phyloP scores from a whole-genome alignment of 257 asterid species.

The Fraxinus anomala region DNA sequence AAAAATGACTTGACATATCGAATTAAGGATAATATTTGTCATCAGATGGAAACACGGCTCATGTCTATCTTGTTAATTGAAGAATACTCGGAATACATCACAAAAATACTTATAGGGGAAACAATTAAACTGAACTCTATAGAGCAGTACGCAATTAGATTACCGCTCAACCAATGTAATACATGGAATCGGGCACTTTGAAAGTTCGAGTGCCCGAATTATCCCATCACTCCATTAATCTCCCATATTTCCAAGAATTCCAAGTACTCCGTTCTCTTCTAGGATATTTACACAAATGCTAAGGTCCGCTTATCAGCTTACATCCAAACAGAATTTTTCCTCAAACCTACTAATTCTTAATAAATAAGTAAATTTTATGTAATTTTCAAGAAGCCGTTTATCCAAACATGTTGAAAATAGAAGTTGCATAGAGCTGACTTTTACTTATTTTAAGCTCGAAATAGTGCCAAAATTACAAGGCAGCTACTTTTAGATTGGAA shows the following conservation, averaged over 20 bases:
- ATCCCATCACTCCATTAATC: slow-evolving; percentile 66
- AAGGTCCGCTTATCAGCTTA: slow-evolving; percentile 17
- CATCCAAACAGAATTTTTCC: background rate
- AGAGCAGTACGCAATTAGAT: background rate
- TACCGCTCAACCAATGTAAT: slow-evolving; percentile 38
- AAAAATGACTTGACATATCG: no score
- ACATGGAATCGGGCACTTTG: slow-evolving; percentile 63
- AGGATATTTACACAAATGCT: slow-evolving; percentile 34
- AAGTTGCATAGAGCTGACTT: no score
- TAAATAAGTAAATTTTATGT: no score
- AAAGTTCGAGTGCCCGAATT: slow-evolving; percentile 46
- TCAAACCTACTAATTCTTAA: background rate
- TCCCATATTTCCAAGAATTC: slow-evolving; percentile 61
- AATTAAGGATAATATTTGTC: no score
- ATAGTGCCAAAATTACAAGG: background rate
- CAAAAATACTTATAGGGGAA: no score
- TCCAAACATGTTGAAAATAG: no score
- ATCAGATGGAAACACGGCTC: no score
- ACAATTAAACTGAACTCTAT: background rate
- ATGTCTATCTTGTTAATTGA: no score
- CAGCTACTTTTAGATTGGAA: slow-evolving; percentile 38
- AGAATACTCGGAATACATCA: no score
- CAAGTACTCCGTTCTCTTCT: slow-evolving; percentile 37
- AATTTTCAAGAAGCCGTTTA: no score
- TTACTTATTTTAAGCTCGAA: no score